Evolutionary conservation across 2,329 filamentous ascomycete species (phyloP).

Genomic region (Ophioceras dolichostomum): DNA sequence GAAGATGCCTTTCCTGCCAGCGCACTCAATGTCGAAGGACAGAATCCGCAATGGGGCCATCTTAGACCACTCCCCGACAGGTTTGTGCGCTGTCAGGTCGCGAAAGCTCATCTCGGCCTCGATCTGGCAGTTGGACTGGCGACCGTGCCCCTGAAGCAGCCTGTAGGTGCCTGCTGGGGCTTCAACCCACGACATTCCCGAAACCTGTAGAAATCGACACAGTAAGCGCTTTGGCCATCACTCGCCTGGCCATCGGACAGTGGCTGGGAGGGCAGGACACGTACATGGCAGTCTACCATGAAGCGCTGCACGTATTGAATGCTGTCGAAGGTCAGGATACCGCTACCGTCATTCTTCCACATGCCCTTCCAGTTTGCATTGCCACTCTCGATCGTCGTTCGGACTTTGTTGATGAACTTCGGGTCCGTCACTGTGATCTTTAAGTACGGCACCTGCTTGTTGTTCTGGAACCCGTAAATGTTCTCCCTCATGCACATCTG

Average conservation of each 20-base stretch:
- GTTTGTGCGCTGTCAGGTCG: slow-evolving; percentile 75
- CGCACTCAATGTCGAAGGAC: slow-evolving; percentile 98
- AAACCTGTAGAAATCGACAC: slow-evolving; percentile 39
- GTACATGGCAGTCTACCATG: slow-evolving; percentile 88
- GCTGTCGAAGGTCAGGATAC: slow-evolving; percentile 86
- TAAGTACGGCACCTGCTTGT: slow-evolving; percentile 80
- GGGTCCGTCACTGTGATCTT: slow-evolving; percentile 90
- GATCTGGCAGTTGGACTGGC: slow-evolving; percentile 91
- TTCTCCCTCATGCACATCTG: slow-evolving; percentile 77
- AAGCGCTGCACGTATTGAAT: slow-evolving; percentile 92
- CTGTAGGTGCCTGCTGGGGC: slow-evolving; percentile 62
- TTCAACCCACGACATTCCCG: slow-evolving; percentile 97
- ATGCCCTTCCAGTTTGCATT: slow-evolving; percentile 81
- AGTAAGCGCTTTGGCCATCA: too few relatives aligned
- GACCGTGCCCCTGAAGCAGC: slow-evolving; percentile 50
- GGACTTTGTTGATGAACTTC: slow-evolving; percentile 66
- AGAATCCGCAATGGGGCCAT: slow-evolving; percentile 89
- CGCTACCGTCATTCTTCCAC: slow-evolving; percentile 60
- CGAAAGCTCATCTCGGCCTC: slow-evolving; percentile 76
- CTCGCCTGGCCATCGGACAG: too few relatives aligned
- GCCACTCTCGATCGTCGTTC: slow-evolving; percentile 61
- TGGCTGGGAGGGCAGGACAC: not conserved
- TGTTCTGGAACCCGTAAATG: slow-evolving; percentile 89
- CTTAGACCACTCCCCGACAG: slow-evolving; percentile 92
- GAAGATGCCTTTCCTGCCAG: slow-evolving; percentile 93